Conservation (phyloP, 2,329 filamentous ascomycete species). For the Colletotrichum lindemuthianum region DNA sequence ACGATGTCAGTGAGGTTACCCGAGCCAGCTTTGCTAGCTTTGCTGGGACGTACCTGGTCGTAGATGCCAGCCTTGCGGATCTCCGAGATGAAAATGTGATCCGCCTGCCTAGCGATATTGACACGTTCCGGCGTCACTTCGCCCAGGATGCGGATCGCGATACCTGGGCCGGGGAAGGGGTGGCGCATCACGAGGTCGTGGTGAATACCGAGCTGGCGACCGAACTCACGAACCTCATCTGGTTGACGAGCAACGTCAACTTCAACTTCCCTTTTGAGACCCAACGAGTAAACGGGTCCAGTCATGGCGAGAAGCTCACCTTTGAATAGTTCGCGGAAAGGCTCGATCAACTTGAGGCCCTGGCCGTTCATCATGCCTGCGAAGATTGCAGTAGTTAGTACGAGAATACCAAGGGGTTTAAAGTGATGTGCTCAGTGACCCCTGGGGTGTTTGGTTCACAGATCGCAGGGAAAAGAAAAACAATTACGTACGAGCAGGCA, state of each 20-base stretch:
- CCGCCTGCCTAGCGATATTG: conserved; percentile 80
- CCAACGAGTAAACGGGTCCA: neutral
- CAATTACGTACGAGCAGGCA: conserved; percentile 43
- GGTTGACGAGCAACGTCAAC: conserved; percentile 2
- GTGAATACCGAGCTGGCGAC: conserved; percentile 45
- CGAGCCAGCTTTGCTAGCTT: too few relatives aligned
- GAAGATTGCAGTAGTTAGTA: neutral
- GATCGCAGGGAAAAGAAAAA: neutral
- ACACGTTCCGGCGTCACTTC: conserved; percentile 85
- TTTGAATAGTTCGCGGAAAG: conserved; percentile 44
- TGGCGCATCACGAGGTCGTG: conserved; percentile 75
- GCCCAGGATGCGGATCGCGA: conserved; percentile 84
- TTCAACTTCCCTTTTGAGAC: neutral
- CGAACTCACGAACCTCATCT: conserved; percentile 44
- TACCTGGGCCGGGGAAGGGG: conserved; percentile 76
- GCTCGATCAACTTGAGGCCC: conserved; percentile 36
- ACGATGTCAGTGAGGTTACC: conserved; percentile 12
- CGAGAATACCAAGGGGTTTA: neutral
- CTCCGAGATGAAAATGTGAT: conserved; percentile 81
- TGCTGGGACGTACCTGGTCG: conserved; percentile 55
- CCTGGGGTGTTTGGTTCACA: neutral
- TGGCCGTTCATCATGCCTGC: neutral
- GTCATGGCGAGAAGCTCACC: neutral
- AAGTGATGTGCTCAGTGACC: neutral
- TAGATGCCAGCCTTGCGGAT: conserved; percentile 80